A percentile compares a stretch with the other conserved stretches of the same genome.
Evolutionary conservation across 176 grass and related monocot genomes (phyloP).

Genomic region (Oryza rufipogon): DNA sequence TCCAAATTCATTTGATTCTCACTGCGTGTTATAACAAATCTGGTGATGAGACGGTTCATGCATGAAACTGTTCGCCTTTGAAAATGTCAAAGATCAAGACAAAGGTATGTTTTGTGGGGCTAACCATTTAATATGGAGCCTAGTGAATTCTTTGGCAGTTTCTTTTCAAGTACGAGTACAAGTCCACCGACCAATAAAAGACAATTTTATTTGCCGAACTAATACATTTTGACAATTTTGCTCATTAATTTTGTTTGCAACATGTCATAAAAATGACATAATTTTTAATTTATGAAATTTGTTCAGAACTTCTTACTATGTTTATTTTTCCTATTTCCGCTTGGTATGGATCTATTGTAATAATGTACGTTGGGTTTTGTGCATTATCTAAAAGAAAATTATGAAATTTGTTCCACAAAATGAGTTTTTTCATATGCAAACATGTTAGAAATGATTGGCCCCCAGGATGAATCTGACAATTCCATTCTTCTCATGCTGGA

Average conservation of each 20-base stretch:
- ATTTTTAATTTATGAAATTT: not conserved
- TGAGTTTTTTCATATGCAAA: not conserved
- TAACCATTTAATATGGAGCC: not conserved
- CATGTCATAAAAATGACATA: not conserved
- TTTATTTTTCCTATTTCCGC: not conserved
- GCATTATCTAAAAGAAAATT: too few species aligned
- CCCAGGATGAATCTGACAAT: not conserved
- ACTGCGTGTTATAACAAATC: not conserved
- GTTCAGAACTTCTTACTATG: not conserved
- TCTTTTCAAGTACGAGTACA: conserved; percentile 2
- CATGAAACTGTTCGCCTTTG: conserved; percentile 1
- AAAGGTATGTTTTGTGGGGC: not conserved
- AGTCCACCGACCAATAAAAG: not conserved
- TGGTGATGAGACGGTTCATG: conserved; percentile 27
- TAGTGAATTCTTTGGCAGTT: not conserved
- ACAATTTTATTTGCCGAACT: not conserved
- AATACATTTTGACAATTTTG: not conserved
- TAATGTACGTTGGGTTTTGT: not conserved
- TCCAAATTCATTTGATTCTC: conserved; percentile 16
- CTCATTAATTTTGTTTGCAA: not conserved
- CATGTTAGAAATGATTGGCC: not conserved
- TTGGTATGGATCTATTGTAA: not conserved
- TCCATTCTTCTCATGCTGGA: not conserved
- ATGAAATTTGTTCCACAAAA: not conserved
- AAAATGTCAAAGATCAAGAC: conserved; percentile 16